A percentile compares a stretch with the other conserved stretches of the same genome.
phyloP scores from a whole-genome alignment of 2,329 filamentous ascomycete species.

The Talaromyces pinophilus region DNA sequence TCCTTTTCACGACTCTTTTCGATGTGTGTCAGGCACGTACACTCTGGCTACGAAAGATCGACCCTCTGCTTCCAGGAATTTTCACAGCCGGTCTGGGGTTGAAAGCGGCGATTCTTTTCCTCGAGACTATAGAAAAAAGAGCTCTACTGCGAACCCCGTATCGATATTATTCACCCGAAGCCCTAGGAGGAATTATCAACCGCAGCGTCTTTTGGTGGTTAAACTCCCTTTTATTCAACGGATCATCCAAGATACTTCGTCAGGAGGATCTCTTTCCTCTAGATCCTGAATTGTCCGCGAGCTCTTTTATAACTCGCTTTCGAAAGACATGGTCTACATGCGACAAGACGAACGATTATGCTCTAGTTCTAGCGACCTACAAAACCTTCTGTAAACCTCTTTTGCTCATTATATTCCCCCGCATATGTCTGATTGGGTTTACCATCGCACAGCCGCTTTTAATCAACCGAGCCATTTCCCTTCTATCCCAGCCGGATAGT shows the following conservation, averaged over 20 bases:
- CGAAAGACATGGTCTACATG: too few relatives aligned
- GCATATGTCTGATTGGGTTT: too few relatives aligned
- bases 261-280: conserved; percentile 28
- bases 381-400: too few relatives aligned
- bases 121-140: conserved; percentile 49
- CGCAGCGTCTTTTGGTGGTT: conserved; percentile 41
- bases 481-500: too few relatives aligned
- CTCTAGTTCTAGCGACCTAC: too few relatives aligned
- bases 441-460: too few relatives aligned
- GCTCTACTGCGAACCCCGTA: conserved; percentile 25
- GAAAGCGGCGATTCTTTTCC: conserved; percentile 44
- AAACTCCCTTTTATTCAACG: conserved; percentile 33
- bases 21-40: conserved; percentile 44
- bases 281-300: too few relatives aligned
- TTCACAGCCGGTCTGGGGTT: conserved; percentile 41
- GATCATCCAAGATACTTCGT: conserved; percentile 28
- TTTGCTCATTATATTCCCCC: too few relatives aligned
- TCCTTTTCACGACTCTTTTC: conserved; percentile 45
- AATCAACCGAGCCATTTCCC: too few relatives aligned
- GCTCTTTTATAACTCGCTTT: too few relatives aligned
- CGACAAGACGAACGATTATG: too few relatives aligned
- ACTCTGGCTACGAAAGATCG: conserved; percentile 37
- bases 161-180: conserved; percentile 26
- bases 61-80: conserved; percentile 36
- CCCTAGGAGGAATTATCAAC: conserved; percentile 31